Evolutionary conservation across 2,329 filamentous ascomycete species (phyloP).

Genomic region (Apiospora marii): DNA sequence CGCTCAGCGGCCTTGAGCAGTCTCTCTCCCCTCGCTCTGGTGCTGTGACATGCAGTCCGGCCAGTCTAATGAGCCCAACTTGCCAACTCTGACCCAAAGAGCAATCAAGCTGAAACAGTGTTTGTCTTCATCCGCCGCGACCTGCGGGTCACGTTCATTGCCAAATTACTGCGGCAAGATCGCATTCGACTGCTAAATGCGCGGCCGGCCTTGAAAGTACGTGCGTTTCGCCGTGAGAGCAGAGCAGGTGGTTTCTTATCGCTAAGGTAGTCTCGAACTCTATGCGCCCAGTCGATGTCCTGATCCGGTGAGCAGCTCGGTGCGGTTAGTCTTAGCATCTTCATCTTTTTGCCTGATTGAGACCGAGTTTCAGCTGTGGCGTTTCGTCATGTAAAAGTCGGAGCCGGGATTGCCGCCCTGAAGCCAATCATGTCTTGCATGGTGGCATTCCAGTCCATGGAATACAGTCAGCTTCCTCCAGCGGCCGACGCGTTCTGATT

Average conservation of each 20-base stretch:
- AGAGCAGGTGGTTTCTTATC: conserved; percentile 19
- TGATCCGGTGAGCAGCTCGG: conserved; percentile 25
- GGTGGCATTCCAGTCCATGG: conserved; percentile 33
- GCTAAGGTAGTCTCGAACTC: conserved; percentile 23
- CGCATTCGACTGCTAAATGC: conserved; percentile 22
- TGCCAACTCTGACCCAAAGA: not conserved
- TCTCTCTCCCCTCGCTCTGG: not conserved
- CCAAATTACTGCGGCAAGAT: conserved; percentile 27
- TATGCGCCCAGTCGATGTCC: conserved; percentile 20
- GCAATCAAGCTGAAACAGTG: conserved; percentile 26
- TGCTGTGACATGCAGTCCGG: not conserved
- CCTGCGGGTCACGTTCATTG: not conserved
- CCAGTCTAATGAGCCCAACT: not conserved
- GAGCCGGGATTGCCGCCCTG: conserved; percentile 34
- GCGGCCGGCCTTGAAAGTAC: not conserved
- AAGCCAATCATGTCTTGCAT: conserved; percentile 41
- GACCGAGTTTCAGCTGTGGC: conserved; percentile 48
- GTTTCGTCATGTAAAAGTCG: conserved; percentile 40
- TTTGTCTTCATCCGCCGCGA: conserved; percentile 6
- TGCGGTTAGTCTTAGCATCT: conserved; percentile 9
- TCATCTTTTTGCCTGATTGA: conserved; percentile 24
- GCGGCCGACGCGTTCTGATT: conserved; percentile 34
- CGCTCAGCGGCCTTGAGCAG: not conserved
- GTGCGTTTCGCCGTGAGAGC: not conserved
- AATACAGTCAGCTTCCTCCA: conserved; percentile 37